These are phyloP conservation scores for Neopestalotiopsis clavispora DNA, from an alignment of 2,329 filamentous ascomycete genomes.

Conservation along the genomic window DNA sequence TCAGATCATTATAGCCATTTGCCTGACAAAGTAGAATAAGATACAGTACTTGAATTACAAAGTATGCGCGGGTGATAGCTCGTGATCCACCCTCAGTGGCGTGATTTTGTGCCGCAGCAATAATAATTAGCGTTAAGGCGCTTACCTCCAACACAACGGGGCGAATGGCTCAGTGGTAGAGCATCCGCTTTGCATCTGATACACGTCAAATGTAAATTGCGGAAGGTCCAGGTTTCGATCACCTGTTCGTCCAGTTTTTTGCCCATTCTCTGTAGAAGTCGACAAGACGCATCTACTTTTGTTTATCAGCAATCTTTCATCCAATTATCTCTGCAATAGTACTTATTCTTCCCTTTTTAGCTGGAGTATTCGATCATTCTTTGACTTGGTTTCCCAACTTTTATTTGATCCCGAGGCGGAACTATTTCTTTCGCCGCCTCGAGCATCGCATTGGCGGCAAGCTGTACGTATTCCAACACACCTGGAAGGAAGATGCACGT, in stretches of 20 bases:
- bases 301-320: background rate
- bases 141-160: background rate
- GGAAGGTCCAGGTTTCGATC: slow-evolving; percentile 39
- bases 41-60: no score
- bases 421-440: no score
- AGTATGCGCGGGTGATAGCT: no score
- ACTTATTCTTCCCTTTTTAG: no score
- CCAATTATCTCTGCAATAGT: background rate
- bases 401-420: no score
- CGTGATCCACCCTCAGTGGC: background rate
- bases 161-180: slow-evolving; percentile 34
- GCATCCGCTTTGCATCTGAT: slow-evolving; percentile 37
- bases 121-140: background rate
- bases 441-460: no score
- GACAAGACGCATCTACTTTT: background rate
- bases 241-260: slow-evolving; percentile 30
- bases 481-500: no score
- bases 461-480: no score
- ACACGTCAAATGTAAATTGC: slow-evolving; percentile 19
- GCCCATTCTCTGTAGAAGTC: slow-evolving; percentile 8
- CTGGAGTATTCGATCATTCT: no score
- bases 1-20: no score
- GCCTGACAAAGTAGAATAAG: no score
- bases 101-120: background rate
- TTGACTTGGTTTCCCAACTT: no score